Evolutionary conservation across 768 basidiomycete genomes (phyloP), one percentile per base, ranked within the genome.

Genomic region (Russula virescens): DNA sequence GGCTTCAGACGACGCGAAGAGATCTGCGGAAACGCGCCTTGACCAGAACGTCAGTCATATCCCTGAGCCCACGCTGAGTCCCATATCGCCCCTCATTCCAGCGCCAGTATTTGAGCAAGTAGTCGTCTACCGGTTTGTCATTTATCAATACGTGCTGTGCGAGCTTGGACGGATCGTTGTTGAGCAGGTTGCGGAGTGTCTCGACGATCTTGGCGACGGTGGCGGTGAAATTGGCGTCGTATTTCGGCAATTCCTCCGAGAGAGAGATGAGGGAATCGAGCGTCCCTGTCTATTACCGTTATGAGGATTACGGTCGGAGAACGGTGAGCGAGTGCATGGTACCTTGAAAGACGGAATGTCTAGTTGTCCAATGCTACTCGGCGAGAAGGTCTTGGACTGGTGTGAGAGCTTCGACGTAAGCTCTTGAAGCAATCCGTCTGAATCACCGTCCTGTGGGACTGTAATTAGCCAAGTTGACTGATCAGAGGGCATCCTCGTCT

Each of bases 81-180:
- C 89, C 88, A 75, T 95, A 99, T 66, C 96, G 84, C 23, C 91
- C 86, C 69, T 88, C 86, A 70, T 98, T 95, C 97, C 97, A 99
- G 68, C 80, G 83, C 95, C 95, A 99, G 5, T 80, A 81, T 3
- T 76, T 75, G n/a, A 95, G 72, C 16, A 95, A 74, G 71, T 94
- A 94, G 59, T 84, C 82, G 61, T 96, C 91, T 8, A 90, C 83
- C 34, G 78, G 81, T 62, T 82, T 78, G 70, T 96, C 94, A 67
- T 96, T 87, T 21, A 95, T 84, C 42, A 88, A 78, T 43, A 88
- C 76, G 70, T 94, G 90, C 70, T 89, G 89, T 16, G 79, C 74
- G 54, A 91, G 80, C 72, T 87, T 91, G 55, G 79, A 72, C 5
- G 88, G 83, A 69, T 97, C 92, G 68, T 96, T 95, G 71, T 93